These are phyloP conservation scores for Solanum etuberosum DNA, from an alignment of 257 asterid species.

Conservation along the genomic window DNA sequence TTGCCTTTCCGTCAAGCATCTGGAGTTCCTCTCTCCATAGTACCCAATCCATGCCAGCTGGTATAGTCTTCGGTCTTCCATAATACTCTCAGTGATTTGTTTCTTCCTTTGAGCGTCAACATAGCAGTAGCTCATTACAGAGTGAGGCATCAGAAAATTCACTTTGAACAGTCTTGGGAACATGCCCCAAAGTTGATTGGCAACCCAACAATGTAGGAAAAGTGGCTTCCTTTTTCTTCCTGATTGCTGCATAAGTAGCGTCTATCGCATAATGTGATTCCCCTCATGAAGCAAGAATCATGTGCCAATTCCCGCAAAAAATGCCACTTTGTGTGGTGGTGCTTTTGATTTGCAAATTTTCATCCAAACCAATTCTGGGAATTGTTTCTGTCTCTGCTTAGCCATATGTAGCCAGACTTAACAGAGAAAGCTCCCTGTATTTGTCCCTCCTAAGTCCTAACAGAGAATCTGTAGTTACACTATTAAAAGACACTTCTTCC, in stretches of 20 bases:
- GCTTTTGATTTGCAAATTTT: not conserved
- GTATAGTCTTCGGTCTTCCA: not conserved
- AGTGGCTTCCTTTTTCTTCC: not conserved
- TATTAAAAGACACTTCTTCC: not conserved
- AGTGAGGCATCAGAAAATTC: not conserved
- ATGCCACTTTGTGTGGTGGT: not conserved
- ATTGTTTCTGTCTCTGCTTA: not conserved
- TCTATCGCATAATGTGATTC: not conserved
- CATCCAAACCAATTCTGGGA: not conserved
- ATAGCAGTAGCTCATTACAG: not conserved
- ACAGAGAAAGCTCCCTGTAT: not conserved
- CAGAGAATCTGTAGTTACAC: not conserved
- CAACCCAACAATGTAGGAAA: not conserved
- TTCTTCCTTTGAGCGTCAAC: not conserved
- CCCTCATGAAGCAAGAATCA: not conserved
- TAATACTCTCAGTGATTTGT: not conserved
- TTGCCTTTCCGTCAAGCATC: not conserved
- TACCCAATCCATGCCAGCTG: not conserved
- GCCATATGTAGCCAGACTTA: not conserved
- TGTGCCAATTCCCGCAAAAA: not conserved
- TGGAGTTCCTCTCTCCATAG: not conserved
- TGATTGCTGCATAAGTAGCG: not conserved
- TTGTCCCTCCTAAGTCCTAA: not conserved
- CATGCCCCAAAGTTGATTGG: not conserved
- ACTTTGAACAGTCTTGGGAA: not conserved